These are phyloP conservation scores for Pichia sp. DNA, from an alignment of 1,139 yeast genomes.

Conservation along the genomic window DNA sequence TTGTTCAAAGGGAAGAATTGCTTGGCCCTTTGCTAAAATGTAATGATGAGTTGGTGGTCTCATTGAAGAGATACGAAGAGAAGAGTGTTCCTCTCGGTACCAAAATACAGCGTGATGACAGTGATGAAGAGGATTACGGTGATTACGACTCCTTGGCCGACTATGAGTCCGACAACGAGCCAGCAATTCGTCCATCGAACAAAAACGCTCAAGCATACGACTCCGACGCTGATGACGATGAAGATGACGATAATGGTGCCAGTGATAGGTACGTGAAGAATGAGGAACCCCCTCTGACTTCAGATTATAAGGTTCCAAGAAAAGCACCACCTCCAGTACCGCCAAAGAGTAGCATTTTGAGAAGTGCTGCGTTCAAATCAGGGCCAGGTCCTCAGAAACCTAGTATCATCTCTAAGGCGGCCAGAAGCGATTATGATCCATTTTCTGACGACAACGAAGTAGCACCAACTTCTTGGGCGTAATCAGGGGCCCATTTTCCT, in stretches of 20 bases:
- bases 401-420: background rate
- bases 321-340: slow-evolving; percentile 17
- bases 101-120: slow-evolving; percentile 22
- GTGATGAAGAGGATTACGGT: no score
- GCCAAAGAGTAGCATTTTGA: slow-evolving; percentile 10
- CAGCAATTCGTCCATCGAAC: no score
- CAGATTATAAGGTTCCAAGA: background rate
- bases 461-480: slow-evolving; percentile 13
- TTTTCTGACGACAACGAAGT: slow-evolving; percentile 18
- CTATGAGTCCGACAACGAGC: slow-evolving; percentile 27
- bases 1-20: slow-evolving; percentile 76
- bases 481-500: no score
- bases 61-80: slow-evolving; percentile 64
- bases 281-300: slow-evolving; percentile 4
- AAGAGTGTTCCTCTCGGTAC: slow-evolving; percentile 37
- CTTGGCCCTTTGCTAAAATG: slow-evolving; percentile 81
- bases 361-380: slow-evolving; percentile 3
- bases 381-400: background rate
- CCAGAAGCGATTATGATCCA: slow-evolving; percentile 12
- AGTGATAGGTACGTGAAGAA: background rate
- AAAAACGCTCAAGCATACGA: slow-evolving; percentile 30
- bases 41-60: slow-evolving; percentile 77
- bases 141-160: slow-evolving; percentile 28
- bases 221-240: slow-evolving; percentile 3
- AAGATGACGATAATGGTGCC: slow-evolving; percentile 12